phyloP scores from a whole-genome alignment of 2,329 filamentous ascomycete species.

The Alternaria triticina region DNA sequence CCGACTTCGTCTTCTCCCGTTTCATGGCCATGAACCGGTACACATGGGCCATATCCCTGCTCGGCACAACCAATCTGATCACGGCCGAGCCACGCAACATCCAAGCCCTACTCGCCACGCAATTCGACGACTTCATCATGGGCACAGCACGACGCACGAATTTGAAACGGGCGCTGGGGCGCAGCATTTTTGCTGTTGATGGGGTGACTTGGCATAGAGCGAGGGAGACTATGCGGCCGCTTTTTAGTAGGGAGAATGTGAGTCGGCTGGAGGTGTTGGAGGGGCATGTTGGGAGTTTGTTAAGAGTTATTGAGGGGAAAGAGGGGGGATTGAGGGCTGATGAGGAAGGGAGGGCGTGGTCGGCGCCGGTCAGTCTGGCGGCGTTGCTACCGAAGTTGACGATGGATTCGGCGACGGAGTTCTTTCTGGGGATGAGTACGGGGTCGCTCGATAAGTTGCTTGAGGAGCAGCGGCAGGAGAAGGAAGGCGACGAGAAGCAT shows the following conservation, averaged over 20 bases:
- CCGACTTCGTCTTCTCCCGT: conserved; percentile 1
- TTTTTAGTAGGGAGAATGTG: conserved; percentile 6
- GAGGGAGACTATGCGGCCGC: conserved; percentile 9
- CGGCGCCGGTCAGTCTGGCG: conserved; percentile 1
- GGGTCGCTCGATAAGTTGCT: not conserved
- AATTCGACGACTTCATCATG: conserved; percentile 11
- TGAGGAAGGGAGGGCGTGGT: not conserved
- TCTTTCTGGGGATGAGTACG: conserved; percentile 4
- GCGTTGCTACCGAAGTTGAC: conserved; percentile 1
- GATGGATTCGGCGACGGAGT: conserved; percentile 8
- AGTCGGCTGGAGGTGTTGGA: conserved; percentile 3
- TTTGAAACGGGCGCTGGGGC: conserved; percentile 3
- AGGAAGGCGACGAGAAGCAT: not conserved
- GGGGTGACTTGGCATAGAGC: conserved; percentile 7
- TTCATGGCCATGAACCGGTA: conserved; percentile 1
- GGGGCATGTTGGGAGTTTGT: not conserved
- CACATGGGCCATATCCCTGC: conserved; percentile 3
- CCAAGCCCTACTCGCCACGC: conserved; percentile 8
- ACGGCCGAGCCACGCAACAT: conserved; percentile 8
- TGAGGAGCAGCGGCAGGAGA: not conserved
- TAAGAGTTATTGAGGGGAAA: not conserved
- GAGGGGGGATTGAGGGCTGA: not conserved
- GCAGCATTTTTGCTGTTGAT: conserved; percentile 13
- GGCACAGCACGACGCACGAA: conserved; percentile 4
- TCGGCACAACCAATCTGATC: conserved; percentile 2